phyloP scores from a whole-genome alignment of 2,329 filamentous ascomycete genomes.

The Akanthomyces muscarius region DNA sequence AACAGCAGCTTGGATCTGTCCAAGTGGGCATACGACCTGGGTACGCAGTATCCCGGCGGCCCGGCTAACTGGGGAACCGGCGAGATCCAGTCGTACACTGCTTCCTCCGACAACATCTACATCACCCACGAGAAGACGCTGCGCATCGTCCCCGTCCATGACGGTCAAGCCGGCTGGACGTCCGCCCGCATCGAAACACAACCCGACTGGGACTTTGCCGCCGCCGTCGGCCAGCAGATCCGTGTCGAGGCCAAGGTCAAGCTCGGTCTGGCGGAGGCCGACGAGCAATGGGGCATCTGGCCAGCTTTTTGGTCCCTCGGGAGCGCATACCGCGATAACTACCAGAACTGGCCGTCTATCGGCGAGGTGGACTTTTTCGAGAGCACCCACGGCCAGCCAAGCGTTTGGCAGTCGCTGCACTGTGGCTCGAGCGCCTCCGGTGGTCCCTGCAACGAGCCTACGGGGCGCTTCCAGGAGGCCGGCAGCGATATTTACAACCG shows the following conservation, averaged over 20 bases:
- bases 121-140: slow-evolving; percentile 36
- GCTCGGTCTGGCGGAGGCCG: slow-evolving; percentile 28
- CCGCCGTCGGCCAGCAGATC: slow-evolving; percentile 31
- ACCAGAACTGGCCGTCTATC: slow-evolving; percentile 38
- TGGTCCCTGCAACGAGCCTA: slow-evolving; percentile 40
- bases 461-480: slow-evolving; percentile 28
- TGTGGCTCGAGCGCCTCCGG: slow-evolving; percentile 35
- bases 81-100: slow-evolving; percentile 45
- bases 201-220: slow-evolving; percentile 32
- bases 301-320: slow-evolving; percentile 46
- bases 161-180: slow-evolving; percentile 37
- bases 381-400: slow-evolving; percentile 35
- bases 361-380: slow-evolving; percentile 46
- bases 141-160: slow-evolving; percentile 29
- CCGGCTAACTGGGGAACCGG: slow-evolving; percentile 45
- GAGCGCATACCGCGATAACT: slow-evolving; percentile 33
- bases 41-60: slow-evolving; percentile 44
- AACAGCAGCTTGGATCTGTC: slow-evolving; percentile 27
- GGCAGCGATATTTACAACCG: slow-evolving; percentile 22
- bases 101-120: slow-evolving; percentile 35
- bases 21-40: slow-evolving; percentile 43
- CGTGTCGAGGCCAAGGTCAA: slow-evolving; percentile 37
- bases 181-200: slow-evolving; percentile 42
- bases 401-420: slow-evolving; percentile 37
- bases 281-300: slow-evolving; percentile 40